These are phyloP conservation scores for Ophiocordyceps robertsii DNA, from an alignment of 2,329 filamentous ascomycete genomes.

Conservation along the genomic window DNA sequence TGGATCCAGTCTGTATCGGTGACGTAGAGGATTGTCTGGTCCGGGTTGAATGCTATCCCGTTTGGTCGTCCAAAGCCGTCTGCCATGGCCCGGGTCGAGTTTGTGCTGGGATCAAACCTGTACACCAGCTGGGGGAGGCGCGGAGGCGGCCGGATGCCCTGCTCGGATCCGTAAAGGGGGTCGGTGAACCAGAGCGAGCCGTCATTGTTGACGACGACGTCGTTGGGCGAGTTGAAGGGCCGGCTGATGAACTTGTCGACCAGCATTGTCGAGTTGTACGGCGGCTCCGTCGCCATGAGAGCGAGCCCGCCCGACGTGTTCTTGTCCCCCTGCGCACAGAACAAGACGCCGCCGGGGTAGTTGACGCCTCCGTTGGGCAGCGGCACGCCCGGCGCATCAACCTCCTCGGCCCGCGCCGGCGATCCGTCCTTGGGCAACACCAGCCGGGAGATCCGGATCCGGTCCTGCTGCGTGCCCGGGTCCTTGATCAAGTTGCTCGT, in stretches of 20 bases:
- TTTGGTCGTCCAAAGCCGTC: constrained; percentile 34
- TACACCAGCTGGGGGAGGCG: constrained; percentile 33
- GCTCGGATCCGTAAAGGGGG: constrained; percentile 32
- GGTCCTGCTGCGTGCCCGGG: constrained; percentile 7
- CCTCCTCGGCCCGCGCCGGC: constrained; percentile 15
- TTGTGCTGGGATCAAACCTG: constrained; percentile 25
- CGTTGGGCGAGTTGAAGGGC: constrained; percentile 35
- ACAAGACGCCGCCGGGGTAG: constrained; percentile 23
- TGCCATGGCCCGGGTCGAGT: constrained; percentile 27
- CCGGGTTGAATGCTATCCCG: constrained; percentile 31
- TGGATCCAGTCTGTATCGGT: constrained; percentile 26
- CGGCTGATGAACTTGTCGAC: constrained; percentile 27
- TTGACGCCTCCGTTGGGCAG: constrained; percentile 38
- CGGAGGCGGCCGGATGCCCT: constrained; percentile 29
- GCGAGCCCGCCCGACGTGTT: constrained; percentile 13
- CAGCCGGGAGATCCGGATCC: constrained; percentile 17
- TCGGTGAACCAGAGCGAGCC: constrained; percentile 37
- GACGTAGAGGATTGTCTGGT: constrained; percentile 28
- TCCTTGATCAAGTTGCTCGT: constrained; percentile 19
- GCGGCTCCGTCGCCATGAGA: constrained; percentile 17
- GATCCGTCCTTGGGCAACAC: constrained; percentile 6
- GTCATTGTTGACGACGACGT: constrained; percentile 28
- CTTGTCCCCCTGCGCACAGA: constrained; percentile 25
- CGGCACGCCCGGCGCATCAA: constrained; percentile 16
- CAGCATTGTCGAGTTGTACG: constrained; percentile 14